Evolutionary conservation across 2,329 filamentous ascomycete species (phyloP).

Genomic region (Seiridium unicorne): DNA sequence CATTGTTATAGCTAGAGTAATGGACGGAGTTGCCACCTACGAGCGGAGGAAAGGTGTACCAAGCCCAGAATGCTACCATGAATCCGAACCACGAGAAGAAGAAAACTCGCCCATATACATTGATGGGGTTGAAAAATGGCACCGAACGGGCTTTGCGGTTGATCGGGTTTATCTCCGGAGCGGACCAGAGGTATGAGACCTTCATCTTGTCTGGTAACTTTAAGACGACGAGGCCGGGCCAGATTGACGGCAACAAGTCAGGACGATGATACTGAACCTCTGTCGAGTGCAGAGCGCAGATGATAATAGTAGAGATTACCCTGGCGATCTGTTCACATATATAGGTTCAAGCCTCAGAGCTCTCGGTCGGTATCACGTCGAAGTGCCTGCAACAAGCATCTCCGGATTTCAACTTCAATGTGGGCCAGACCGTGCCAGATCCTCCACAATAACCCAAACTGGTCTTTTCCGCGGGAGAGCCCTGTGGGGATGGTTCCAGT

Average conservation of each 20-base stretch:
- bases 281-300: not conserved
- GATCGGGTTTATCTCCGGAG: constrained; percentile 78
- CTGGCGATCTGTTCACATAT: constrained; percentile 10
- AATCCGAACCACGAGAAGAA: constrained; percentile 64
- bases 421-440: constrained; percentile 14
- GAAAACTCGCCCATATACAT: constrained; percentile 83
- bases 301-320: not conserved
- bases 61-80: constrained; percentile 79
- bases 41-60: constrained; percentile 88
- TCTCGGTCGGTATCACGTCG: not conserved
- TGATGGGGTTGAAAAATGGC: constrained; percentile 73
- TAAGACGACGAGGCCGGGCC: not conserved
- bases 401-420: constrained; percentile 18
- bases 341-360: not conserved
- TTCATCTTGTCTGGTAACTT: constrained; percentile 23
- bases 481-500: constrained; percentile 13
- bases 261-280: not conserved
- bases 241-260: not conserved
- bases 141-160: constrained; percentile 81
- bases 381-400: constrained; percentile 16
- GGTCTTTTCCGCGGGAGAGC: constrained; percentile 21
- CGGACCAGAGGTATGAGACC: constrained; percentile 41
- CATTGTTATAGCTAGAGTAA: too few species aligned
- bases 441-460: constrained; percentile 11
- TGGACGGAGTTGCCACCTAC: constrained; percentile 41